Evolutionary conservation across 305 asterid genomes (phyloP).

Genomic region (Fraxinus dipetala): DNA sequence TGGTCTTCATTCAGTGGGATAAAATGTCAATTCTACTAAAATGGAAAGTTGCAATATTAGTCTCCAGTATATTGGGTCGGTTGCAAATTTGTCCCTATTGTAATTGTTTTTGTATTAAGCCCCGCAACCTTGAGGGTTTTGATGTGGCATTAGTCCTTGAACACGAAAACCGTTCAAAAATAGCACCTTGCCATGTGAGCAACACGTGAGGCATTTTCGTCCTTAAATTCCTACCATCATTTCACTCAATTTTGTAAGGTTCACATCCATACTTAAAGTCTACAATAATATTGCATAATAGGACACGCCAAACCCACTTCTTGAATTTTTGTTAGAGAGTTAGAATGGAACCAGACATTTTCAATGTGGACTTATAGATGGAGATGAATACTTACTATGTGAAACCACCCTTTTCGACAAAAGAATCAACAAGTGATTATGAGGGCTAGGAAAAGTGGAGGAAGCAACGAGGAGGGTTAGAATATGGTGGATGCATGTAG

Average conservation of each 20-base stretch:
- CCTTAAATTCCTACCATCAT: not conserved
- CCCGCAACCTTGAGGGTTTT: not conserved
- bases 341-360: not conserved
- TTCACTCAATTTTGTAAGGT: not conserved
- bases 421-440: not conserved
- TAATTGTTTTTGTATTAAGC: not conserved
- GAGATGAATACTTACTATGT: not conserved
- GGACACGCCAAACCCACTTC: not conserved
- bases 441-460: not conserved
- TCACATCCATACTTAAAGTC: not conserved
- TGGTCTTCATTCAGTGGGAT: not conserved
- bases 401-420: not conserved
- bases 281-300: not conserved
- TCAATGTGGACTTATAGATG: not conserved
- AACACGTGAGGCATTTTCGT: not conserved
- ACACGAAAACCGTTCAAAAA: not conserved
- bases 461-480: not conserved
- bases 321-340: not conserved
- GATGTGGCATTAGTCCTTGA: not conserved
- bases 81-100: not conserved
- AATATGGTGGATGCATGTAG: not conserved
- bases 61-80: not conserved
- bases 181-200: not conserved
- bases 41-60: not conserved
- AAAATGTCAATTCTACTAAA: not conserved